Conservation (phyloP, 192 early-diverging fungal genomes). For the Kappamyces sp. region DNA sequence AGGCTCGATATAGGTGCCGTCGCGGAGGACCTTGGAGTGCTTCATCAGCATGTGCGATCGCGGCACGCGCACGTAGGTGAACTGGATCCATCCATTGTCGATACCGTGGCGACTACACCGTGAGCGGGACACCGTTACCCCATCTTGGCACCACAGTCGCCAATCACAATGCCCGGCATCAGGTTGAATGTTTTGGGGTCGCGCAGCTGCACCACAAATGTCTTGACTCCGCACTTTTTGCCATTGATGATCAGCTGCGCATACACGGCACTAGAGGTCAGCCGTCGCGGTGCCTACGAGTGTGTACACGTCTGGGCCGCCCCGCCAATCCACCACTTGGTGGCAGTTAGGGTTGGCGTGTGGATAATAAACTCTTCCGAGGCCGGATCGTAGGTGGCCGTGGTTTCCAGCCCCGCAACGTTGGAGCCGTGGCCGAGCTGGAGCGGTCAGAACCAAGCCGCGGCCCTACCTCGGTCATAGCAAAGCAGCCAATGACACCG, state of each 20-base stretch:
- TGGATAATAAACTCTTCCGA: constrained; percentile 79
- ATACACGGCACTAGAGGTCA: constrained; percentile 62
- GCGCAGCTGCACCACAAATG: constrained; percentile 82
- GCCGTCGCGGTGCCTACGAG: neutral
- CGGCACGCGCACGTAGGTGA: constrained; percentile 86
- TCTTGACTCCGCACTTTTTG: constrained; percentile 77
- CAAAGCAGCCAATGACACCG: constrained; percentile 83
- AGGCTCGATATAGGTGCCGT: constrained; percentile 75
- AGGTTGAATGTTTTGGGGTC: constrained; percentile 70
- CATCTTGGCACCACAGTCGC: constrained; percentile 93
- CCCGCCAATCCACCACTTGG: constrained; percentile 97
- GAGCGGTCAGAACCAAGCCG: neutral
- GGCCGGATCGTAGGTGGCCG: constrained; percentile 76
- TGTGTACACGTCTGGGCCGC: constrained; percentile 83
- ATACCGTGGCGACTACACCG: constrained; percentile 68
- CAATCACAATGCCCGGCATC: constrained; percentile 81
- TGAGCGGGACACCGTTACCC: constrained; percentile 34
- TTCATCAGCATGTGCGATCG: constrained; percentile 89
- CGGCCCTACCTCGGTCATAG: constrained; percentile 84
- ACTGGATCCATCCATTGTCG: constrained; percentile 91
- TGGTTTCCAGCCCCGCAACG: constrained; percentile 87
- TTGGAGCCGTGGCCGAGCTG: constrained; percentile 68
- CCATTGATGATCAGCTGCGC: constrained; percentile 79
- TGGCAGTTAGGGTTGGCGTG: constrained; percentile 48
- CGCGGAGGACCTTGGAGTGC: constrained; percentile 75